Base-by-base conservation (phyloP, 1,139 yeast species). In the Debaryomyces coudertii region DNA sequence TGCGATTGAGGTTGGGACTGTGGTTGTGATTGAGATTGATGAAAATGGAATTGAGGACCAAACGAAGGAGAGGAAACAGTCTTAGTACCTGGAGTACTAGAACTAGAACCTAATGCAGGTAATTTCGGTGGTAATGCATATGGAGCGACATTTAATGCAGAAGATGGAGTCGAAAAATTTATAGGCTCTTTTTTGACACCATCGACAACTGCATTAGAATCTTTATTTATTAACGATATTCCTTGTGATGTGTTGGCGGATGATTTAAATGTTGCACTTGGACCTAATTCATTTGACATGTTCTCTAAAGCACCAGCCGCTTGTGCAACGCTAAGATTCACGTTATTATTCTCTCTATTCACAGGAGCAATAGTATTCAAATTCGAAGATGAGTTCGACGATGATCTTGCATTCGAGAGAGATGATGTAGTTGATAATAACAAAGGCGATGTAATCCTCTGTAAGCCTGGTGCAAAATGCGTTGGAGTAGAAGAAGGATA, bases 401-500 rank as follows among this genome's bases (percentile, higher is more conserved):
- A 54, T 5, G 57, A 55, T 50, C 75, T 66, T 2, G 76, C 65
- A 45, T 73, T 69, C 29, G 75, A 70, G 20, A 71, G 59, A 1
- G 74, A 66, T 4, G 72, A 65, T 0, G 82, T 65, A 48, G 80
- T 70, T 14, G 77, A 71, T 38, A 83, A 69, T 48, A 83, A 63
- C 46, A 83, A 67, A 0, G 89, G 89, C 9, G 87, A 82, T 0
- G 88, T 83, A 47, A 83, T 83, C 42, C 83, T 63, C 53, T 79
- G 80, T 47, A 83, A 65, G 35, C 84, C 84, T 0, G 86, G 82
- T 28, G 87, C 87, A 70, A 81, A 83, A 57, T 82, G 87, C 1
- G 87, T 79, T 18, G 89, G 89, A 1, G 87, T 82, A 1, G 87
- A 81, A 4, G 82, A 73, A 6, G 89, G 89, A 58, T 83, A 83